These are phyloP conservation scores for Mycena haematopus DNA, from an alignment of 768 basidiomycete species.

Conservation along the genomic window DNA sequence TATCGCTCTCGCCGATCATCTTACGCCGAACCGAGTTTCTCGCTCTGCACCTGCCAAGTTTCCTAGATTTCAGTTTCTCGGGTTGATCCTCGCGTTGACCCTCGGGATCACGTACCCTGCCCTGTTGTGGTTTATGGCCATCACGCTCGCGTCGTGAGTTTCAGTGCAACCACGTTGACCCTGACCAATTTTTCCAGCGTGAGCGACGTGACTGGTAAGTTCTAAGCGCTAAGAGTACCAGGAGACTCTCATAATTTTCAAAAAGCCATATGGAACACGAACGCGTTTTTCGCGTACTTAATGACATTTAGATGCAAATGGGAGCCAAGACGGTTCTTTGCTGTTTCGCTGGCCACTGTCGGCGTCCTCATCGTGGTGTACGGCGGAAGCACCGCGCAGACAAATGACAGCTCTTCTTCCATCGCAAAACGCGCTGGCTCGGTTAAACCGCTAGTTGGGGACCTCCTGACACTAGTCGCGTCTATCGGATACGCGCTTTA, in stretches of 20 bases:
- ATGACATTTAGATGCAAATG: conserved; percentile 73
- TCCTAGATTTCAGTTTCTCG: conserved; percentile 44
- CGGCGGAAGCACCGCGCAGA: conserved; percentile 57
- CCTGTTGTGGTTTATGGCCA: conserved; percentile 78
- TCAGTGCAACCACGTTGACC: conserved; percentile 16
- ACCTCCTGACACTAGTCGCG: conserved; percentile 73
- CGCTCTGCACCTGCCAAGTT: conserved; percentile 40
- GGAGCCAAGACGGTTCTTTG: conserved; percentile 67
- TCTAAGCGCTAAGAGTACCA: conserved; percentile 8
- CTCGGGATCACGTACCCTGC: conserved; percentile 66
- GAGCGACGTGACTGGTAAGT: conserved; percentile 77
- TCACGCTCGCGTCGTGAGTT: conserved; percentile 75
- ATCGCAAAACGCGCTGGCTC: conserved; percentile 22
- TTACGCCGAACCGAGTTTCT: conserved; percentile 42
- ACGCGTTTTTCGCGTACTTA: conserved; percentile 90
- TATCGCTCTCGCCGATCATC: conserved; percentile 54
- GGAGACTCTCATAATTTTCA: conserved; percentile 22
- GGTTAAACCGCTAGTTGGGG: conserved; percentile 65
- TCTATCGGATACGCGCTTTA: conserved; percentile 79
- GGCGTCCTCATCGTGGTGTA: conserved; percentile 87
- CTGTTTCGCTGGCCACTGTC: conserved; percentile 80
- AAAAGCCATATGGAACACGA: conserved; percentile 82
- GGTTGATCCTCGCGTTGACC: conserved; percentile 53
- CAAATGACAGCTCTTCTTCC: conserved; percentile 21
- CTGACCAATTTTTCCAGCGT: conserved; percentile 52